These are phyloP conservation scores for Naganishia liquefaciens DNA, from an alignment of 1,284 basidiomycete species.

Conservation along the genomic window DNA sequence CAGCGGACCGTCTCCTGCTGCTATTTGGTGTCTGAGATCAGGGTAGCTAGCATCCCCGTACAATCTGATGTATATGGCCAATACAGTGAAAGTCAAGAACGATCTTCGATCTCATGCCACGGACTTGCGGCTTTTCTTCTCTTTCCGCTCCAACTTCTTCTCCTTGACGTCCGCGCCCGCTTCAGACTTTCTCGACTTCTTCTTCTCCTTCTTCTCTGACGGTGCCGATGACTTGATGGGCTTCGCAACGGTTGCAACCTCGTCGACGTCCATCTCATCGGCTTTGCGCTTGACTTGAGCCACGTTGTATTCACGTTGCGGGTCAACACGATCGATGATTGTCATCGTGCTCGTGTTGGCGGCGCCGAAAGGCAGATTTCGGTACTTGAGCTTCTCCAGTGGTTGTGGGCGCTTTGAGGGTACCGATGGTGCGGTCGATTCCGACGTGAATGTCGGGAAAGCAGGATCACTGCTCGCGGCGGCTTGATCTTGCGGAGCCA, in stretches of 20 bases:
- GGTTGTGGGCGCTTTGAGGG: slow-evolving; percentile 25
- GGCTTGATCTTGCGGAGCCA: slow-evolving; percentile 4
- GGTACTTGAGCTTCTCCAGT: slow-evolving; percentile 30
- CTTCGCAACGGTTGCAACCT: background rate
- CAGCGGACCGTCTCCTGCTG: too few relatives aligned
- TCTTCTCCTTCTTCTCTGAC: slow-evolving; percentile 21
- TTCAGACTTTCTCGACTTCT: slow-evolving; percentile 24
- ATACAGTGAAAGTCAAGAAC: background rate
- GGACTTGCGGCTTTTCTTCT: slow-evolving; percentile 32
- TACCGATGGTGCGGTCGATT: background rate
- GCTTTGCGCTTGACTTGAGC: slow-evolving; percentile 15
- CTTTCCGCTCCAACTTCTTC: slow-evolving; percentile 17
- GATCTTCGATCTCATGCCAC: background rate
- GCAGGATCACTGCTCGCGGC: background rate
- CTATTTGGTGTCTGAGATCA: background rate
- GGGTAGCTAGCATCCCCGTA: background rate
- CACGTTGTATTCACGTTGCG: slow-evolving; percentile 1
- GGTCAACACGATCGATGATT: slow-evolving; percentile 24
- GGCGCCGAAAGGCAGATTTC: slow-evolving; percentile 33
- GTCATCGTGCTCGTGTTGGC: slow-evolving; percentile 14
- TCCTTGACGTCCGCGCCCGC: slow-evolving; percentile 15
- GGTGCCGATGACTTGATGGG: background rate
- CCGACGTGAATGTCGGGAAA: slow-evolving; percentile 4
- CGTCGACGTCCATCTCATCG: slow-evolving; percentile 19
- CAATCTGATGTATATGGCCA: slow-evolving; percentile 2